These are phyloP conservation scores for Taxillus chinensis DNA, from an alignment of 164 flowering plant genomes.

Conservation along the genomic window DNA sequence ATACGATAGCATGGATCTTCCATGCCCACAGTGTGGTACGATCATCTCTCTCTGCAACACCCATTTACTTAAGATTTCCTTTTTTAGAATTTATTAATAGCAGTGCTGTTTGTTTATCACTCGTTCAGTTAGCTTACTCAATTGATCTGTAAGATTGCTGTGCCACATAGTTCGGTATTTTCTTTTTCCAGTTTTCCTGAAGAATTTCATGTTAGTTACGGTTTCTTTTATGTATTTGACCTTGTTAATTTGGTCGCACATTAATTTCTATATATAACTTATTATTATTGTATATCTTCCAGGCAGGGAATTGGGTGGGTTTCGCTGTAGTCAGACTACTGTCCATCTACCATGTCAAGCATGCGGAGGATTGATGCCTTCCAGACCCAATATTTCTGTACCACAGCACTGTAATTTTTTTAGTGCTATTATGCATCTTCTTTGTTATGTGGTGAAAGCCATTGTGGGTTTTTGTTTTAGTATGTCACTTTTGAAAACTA, in stretches of 20 bases:
- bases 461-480: neutral
- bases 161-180: too few relatives aligned
- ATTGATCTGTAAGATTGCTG: too few relatives aligned
- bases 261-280: neutral
- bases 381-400: constrained; percentile 37
- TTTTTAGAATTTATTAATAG: too few relatives aligned
- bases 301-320: constrained; percentile 54
- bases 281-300: constrained; percentile 6
- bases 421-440: neutral
- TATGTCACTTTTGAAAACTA: neutral
- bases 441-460: neutral
- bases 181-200: too few relatives aligned
- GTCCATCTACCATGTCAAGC: constrained; percentile 74
- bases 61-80: too few relatives aligned
- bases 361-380: constrained; percentile 94
- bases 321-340: constrained; percentile 51
- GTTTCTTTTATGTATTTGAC: too few relatives aligned
- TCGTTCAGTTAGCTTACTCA: too few relatives aligned
- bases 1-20: constrained; percentile 17
- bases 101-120: too few relatives aligned
- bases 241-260: too few relatives aligned
- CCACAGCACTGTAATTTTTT: constrained; percentile 73
- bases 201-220: too few relatives aligned
- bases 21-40: constrained; percentile 72
- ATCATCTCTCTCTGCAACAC: neutral